These are phyloP conservation scores for Termitomyces sp. DNA, from an alignment of 768 basidiomycete species.

Conservation along the genomic window DNA sequence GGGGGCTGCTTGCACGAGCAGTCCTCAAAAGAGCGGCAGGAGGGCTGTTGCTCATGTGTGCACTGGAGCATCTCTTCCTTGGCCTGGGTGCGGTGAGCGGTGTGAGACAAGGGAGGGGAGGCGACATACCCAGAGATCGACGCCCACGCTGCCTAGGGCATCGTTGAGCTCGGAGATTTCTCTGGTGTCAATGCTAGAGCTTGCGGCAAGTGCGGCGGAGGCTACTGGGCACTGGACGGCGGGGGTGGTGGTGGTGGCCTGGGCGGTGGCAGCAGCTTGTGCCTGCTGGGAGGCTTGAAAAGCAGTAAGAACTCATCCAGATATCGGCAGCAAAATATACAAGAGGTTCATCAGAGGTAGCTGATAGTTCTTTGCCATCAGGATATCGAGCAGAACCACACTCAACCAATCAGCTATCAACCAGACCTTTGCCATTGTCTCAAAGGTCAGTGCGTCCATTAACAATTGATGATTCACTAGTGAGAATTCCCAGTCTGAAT, in stretches of 20 bases:
- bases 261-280: no score
- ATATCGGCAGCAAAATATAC: no score
- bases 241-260: slow-evolving; percentile 17
- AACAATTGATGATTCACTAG: no score
- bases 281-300: no score
- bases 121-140: slow-evolving; percentile 65
- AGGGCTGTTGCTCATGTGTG: slow-evolving; percentile 52
- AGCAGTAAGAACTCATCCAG: no score
- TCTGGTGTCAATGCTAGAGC: slow-evolving; percentile 52
- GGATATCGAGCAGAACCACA: no score
- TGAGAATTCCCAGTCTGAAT: no score
- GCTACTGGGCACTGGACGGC: slow-evolving; percentile 14
- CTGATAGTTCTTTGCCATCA: no score
- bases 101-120: not conserved
- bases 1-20: slow-evolving; percentile 72
- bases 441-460: no score
- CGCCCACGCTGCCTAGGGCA: slow-evolving; percentile 81
- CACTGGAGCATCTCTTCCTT: slow-evolving; percentile 82
- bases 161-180: slow-evolving; percentile 81
- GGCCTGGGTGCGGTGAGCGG: slow-evolving; percentile 40
- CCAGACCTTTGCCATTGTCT: no score
- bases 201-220: slow-evolving; percentile 17
- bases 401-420: no score
- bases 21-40: slow-evolving; percentile 72
- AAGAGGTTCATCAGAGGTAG: no score